phyloP scores from a whole-genome alignment of 306 rosid genomes.

The Acmispon strigosus region DNA sequence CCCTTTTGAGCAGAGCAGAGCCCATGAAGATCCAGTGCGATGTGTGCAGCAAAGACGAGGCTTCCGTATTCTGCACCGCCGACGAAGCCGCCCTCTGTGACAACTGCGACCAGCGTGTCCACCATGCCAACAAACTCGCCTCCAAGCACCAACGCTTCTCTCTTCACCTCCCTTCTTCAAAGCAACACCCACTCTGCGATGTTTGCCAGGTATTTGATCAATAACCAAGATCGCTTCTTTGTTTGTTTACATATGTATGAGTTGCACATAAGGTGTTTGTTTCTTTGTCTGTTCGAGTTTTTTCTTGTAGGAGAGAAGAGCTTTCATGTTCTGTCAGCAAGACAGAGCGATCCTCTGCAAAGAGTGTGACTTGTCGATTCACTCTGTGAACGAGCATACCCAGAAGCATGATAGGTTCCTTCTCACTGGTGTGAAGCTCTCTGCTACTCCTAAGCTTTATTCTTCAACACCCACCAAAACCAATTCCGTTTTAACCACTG shows the following conservation, averaged over 20 bases:
- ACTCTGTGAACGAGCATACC: slow-evolving; percentile 68
- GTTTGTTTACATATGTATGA: too few relatives aligned
- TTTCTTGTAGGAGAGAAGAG: slow-evolving; percentile 53
- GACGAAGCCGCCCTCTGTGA: slow-evolving; percentile 90
- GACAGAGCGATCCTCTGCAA: slow-evolving; percentile 85
- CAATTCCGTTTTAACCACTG: neutral
- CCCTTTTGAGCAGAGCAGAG: neutral
- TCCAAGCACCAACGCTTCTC: slow-evolving; percentile 91
- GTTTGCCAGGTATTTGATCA: slow-evolving; percentile 49
- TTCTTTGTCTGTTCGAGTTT: too few relatives aligned
- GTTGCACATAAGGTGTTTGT: too few relatives aligned
- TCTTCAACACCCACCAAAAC: slow-evolving; percentile 7
- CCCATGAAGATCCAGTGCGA: slow-evolving; percentile 92
- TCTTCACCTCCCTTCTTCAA: slow-evolving; percentile 48
- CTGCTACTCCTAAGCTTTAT: slow-evolving; percentile 36
- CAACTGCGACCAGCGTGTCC: slow-evolving; percentile 84
- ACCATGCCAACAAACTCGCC: slow-evolving; percentile 92
- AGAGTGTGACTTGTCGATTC: slow-evolving; percentile 72
- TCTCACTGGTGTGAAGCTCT: slow-evolving; percentile 68
- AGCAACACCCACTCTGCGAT: slow-evolving; percentile 61
- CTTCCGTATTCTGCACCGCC: slow-evolving; percentile 83
- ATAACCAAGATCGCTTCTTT: neutral
- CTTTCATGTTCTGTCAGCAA: slow-evolving; percentile 76
- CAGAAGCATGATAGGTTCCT: slow-evolving; percentile 75
- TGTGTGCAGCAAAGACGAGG: slow-evolving; percentile 64